These are phyloP conservation scores for Colletotrichum lupini DNA, from an alignment of 2,329 filamentous ascomycete species.

Conservation along the genomic window DNA sequence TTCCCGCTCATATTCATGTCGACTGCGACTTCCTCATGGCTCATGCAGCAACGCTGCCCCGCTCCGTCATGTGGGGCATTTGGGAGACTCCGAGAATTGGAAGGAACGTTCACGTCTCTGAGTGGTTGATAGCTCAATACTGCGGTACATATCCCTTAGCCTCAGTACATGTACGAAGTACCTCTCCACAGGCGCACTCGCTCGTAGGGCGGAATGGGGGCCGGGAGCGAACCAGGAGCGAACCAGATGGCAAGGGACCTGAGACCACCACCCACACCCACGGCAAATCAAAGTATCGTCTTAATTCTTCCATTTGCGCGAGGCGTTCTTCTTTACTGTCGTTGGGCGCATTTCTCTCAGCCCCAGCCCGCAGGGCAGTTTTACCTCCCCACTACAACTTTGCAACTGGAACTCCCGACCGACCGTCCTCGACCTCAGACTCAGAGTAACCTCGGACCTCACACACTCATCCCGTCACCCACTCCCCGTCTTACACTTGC, in stretches of 20 bases:
- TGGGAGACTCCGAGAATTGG: not conserved
- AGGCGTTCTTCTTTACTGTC: slow-evolving; percentile 22
- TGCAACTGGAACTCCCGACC: not conserved
- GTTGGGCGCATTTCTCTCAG: slow-evolving; percentile 34
- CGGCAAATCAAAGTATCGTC: slow-evolving; percentile 1
- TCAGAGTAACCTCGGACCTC: not conserved
- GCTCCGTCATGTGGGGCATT: not conserved
- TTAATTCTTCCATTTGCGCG: slow-evolving; percentile 29
- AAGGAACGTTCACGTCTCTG: not conserved
- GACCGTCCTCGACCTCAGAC: not conserved
- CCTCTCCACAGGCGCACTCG: no score
- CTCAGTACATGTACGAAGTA: no score
- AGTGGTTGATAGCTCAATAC: slow-evolving; percentile 2
- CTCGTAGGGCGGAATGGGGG: no score
- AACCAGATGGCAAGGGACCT: slow-evolving; percentile 6
- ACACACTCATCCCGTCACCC: no score
- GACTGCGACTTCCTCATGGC: not conserved
- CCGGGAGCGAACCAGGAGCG: not conserved
- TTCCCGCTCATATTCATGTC: not conserved
- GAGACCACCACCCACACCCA: not conserved
- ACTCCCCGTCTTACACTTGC: not conserved
- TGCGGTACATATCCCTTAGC: no score
- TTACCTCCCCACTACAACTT: not conserved
- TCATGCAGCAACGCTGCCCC: slow-evolving; percentile 4
- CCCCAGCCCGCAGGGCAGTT: slow-evolving; percentile 14